Conservation (phyloP, 2,329 filamentous ascomycete species). For the Hymenoscyphus fraxineus region DNA sequence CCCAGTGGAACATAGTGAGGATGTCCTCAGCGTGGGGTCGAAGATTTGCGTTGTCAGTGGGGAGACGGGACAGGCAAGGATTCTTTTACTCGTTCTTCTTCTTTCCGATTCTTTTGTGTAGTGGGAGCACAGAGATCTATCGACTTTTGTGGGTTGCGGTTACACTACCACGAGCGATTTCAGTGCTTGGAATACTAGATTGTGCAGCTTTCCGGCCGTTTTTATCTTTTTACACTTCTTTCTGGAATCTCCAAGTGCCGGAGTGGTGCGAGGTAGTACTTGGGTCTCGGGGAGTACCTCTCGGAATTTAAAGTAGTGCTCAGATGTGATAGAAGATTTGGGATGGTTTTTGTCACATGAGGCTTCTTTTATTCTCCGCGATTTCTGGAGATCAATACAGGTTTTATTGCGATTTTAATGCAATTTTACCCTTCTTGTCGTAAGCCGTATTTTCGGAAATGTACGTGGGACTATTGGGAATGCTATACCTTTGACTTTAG, state of each 20-base stretch:
- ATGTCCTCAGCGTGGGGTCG: not conserved
- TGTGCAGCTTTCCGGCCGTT: not conserved
- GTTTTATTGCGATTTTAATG: too few species aligned
- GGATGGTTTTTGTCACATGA: not conserved
- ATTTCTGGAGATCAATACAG: too few species aligned
- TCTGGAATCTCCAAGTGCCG: not conserved
- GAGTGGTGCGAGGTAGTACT: not conserved
- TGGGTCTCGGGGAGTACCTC: not conserved
- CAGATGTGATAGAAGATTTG: not conserved
- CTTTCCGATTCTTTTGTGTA: not conserved
- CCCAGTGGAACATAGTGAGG: not conserved
- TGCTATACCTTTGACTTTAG: too few species aligned
- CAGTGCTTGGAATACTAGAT: not conserved
- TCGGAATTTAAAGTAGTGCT: not conserved
- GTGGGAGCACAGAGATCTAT: not conserved
- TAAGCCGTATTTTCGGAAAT: too few species aligned
- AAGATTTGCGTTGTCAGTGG: not conserved
- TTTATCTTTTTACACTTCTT: not conserved
- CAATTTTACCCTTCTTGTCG: too few species aligned
- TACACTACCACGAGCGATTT: not conserved
- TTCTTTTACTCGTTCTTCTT: not conserved
- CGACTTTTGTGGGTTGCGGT: not conserved
- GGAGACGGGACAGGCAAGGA: not conserved
- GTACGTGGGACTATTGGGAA: too few species aligned
- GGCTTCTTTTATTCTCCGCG: not conserved